Evolutionary conservation across 1,284 basidiomycete species (phyloP), one percentile per base, ranked within the genome.

Genomic region (Phellinidium pouzarii): DNA sequence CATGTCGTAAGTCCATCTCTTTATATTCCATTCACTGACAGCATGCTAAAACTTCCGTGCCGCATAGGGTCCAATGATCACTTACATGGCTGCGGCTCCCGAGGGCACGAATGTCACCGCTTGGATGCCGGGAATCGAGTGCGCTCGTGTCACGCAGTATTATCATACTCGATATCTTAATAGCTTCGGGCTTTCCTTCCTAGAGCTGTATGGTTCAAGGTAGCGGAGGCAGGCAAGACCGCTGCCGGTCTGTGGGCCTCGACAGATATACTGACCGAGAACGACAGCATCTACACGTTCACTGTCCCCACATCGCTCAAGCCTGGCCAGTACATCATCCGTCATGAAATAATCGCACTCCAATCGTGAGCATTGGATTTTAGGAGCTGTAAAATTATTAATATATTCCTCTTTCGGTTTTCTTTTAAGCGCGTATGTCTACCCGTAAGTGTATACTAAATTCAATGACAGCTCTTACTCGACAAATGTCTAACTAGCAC

Each of bases 151-250:
- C 37, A 42, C 45, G 31, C 12, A 38, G 20, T 40, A 23, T 12
- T 41, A 19, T 17, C 8, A 9, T n/a, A 23, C 23, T 27, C 22
- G 9, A 3, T 23, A 31, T 7, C 38, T 29, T 22, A 49, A 22
- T 44, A 27, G 5, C 12, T 19, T 50, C 6, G 8, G 17, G n/a
- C n/a, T n/a, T 12, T 44, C 20, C 44, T 52, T 34, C 26, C 44
- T 40, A 66, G 70, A 20, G 67, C 71, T 27, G 73, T 76, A 6
- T 76, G 73, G 75, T 75, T 76, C 70, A 76, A 77, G 61, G 67
- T 77, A 29, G 67, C 65, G 19, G 60, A 77, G 51, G 56, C 65
- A 41, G 76, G 76, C n/a, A 74, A 74, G 60, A 67, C 63, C 2
- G 56, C 68, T 4, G 68, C 68, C 52, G 74, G 73, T 17, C 64